Evolutionary conservation across 441 rosid genomes (phyloP).

Genomic region (Pelargonium fulgidum): DNA sequence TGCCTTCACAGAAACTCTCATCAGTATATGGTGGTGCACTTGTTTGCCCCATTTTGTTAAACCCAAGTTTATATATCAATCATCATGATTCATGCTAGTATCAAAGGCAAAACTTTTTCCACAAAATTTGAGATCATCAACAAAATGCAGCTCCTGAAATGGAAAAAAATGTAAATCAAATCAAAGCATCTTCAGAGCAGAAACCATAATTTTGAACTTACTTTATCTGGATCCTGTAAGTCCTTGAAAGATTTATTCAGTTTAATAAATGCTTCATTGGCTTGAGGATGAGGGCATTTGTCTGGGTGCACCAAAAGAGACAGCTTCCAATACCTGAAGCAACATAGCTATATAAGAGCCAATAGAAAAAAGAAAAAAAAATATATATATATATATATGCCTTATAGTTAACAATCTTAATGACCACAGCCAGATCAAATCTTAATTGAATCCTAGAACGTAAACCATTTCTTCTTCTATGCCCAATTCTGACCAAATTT

Average conservation of each 20-base stretch:
- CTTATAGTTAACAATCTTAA: neutral
- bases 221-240: slow-evolving; percentile 82
- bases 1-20: neutral
- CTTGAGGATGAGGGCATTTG: slow-evolving; percentile 92
- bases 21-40: no score
- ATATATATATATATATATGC: no score
- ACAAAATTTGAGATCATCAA: neutral
- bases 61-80: slow-evolving; percentile 4
- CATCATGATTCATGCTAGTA: slow-evolving; percentile 6
- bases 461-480: neutral
- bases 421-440: neutral
- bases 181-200: slow-evolving; percentile 1
- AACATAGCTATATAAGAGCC: neutral
- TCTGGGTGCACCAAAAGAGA: slow-evolving; percentile 95
- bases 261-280: slow-evolving; percentile 73
- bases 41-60: neutral
- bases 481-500: neutral
- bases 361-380: neutral
- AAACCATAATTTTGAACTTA: slow-evolving; percentile 17
- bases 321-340: slow-evolving; percentile 80
- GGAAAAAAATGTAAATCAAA: slow-evolving; percentile 6
- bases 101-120: neutral
- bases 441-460: neutral
- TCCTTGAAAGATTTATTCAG: slow-evolving; percentile 86
- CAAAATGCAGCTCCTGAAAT: neutral